Conservation (phyloP, 2,329 filamentous ascomycete genomes). For the Camillea tinctor region DNA sequence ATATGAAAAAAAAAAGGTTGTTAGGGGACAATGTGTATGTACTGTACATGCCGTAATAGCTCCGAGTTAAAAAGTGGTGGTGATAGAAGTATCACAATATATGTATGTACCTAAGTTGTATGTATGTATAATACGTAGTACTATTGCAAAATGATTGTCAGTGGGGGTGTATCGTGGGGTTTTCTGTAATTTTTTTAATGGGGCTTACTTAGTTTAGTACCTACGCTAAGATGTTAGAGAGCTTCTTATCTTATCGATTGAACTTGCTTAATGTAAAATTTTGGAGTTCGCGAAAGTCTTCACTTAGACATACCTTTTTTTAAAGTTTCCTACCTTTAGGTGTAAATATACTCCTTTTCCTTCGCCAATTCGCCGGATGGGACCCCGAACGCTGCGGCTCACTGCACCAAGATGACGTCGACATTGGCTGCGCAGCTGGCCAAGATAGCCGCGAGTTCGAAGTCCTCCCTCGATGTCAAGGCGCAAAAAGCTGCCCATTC, state of each 20-base stretch:
- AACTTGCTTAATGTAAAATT: not conserved
- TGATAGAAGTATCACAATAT: too few relatives aligned
- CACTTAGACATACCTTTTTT: not conserved
- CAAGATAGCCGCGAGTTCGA: constrained; percentile 85
- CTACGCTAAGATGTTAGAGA: not conserved
- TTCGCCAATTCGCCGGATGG: not conserved
- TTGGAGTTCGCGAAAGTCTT: not conserved
- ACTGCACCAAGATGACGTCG: constrained; percentile 62
- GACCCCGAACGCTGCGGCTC: not conserved
- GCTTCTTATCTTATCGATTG: not conserved
- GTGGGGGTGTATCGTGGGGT: not conserved
- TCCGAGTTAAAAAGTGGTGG: not conserved
- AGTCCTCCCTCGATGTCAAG: constrained; percentile 87
- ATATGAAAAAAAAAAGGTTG: not conserved
- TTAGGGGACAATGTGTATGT: too few relatives aligned
- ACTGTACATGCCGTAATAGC: not conserved
- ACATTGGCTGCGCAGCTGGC: constrained; percentile 92
- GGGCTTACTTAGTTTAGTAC: not conserved
- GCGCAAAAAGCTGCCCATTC: constrained; percentile 89
- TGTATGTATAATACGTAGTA: too few relatives aligned
- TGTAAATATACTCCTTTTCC: not conserved
- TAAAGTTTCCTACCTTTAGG: not conserved
- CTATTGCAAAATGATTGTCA: too few relatives aligned
- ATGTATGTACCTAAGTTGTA: too few relatives aligned
- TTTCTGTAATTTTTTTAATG: not conserved